A percentile compares a stretch with the other conserved stretches of the same genome.
Evolutionary conservation across 225 moss, liverwort and hornwort genomes (phyloP).

Genomic region (Straminergon stramineum): DNA sequence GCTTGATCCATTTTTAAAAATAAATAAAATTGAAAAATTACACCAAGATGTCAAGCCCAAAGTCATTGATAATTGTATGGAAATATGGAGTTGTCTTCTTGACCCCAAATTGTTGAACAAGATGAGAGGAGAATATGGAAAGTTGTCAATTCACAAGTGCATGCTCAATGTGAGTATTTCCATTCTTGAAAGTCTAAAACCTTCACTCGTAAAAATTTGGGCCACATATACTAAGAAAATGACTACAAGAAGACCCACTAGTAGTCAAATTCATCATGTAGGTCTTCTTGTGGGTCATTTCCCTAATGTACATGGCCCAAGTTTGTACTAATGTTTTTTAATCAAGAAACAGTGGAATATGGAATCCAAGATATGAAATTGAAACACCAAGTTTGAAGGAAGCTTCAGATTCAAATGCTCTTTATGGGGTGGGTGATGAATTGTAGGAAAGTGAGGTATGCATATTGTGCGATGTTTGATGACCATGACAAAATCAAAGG

Average conservation of each 20-base stretch:
- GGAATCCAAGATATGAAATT: too few species aligned
- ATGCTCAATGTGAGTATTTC: background rate
- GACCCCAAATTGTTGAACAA: background rate
- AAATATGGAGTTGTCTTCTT: fast-evolving
- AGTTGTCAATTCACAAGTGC: background rate
- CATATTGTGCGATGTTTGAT: slow-evolving; percentile 19
- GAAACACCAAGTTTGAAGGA: background rate
- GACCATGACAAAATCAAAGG: slow-evolving; percentile 1
- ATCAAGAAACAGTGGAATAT: too few species aligned
- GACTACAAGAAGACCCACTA: background rate
- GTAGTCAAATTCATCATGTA: background rate
- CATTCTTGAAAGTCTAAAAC: background rate
- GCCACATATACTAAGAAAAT: background rate
- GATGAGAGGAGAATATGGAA: background rate
- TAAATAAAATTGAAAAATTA: background rate
- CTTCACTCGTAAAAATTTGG: background rate
- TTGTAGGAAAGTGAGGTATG: background rate
- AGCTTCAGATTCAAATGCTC: background rate
- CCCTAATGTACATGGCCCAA: background rate
- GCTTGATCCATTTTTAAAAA: background rate
- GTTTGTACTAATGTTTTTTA: background rate
- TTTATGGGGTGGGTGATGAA: background rate
- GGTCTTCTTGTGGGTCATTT: background rate
- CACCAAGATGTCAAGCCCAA: background rate
- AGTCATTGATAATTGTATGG: background rate